Evolutionary conservation across 306 rosid species (phyloP).

Genomic region (Fagus sylvatica): DNA sequence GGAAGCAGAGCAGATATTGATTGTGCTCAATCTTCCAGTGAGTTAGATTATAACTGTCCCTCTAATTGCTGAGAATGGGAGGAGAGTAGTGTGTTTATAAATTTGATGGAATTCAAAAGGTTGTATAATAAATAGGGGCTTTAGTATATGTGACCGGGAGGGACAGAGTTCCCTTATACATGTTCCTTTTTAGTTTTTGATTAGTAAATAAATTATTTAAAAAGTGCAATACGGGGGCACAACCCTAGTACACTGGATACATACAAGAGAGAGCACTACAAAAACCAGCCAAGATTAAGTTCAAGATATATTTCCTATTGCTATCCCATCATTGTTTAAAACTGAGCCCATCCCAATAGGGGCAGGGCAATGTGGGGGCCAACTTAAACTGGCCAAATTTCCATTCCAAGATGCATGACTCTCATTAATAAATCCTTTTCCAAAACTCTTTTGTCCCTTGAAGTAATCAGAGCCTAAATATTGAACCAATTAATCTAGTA

Average conservation of each 20-base stretch:
- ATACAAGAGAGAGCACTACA: not conserved
- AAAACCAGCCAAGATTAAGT: not conserved
- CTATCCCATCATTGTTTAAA: not conserved
- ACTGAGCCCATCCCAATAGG: not conserved
- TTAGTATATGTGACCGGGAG: not conserved
- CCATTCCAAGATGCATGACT: slow-evolving; percentile 6
- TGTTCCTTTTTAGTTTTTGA: not conserved
- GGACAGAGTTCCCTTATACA: not conserved
- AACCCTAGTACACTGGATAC: not conserved
- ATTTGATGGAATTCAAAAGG: not conserved
- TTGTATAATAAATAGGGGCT: not conserved
- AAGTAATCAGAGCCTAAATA: slow-evolving; percentile 21
- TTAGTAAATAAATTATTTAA: not conserved
- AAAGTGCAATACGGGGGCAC: not conserved
- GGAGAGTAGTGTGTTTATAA: not conserved
- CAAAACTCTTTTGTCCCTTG: slow-evolving; percentile 4
- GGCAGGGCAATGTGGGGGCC: not conserved
- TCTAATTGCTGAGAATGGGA: not conserved
- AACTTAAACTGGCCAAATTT: not conserved
- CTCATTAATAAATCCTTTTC: slow-evolving; percentile 7
- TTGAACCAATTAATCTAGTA: slow-evolving; percentile 10
- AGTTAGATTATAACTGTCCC: no score
- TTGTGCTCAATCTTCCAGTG: no score
- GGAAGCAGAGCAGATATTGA: not conserved
- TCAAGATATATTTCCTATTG: not conserved